Conservation (phyloP, 805 yeast species). For the Kazachstania psychrophila region DNA sequence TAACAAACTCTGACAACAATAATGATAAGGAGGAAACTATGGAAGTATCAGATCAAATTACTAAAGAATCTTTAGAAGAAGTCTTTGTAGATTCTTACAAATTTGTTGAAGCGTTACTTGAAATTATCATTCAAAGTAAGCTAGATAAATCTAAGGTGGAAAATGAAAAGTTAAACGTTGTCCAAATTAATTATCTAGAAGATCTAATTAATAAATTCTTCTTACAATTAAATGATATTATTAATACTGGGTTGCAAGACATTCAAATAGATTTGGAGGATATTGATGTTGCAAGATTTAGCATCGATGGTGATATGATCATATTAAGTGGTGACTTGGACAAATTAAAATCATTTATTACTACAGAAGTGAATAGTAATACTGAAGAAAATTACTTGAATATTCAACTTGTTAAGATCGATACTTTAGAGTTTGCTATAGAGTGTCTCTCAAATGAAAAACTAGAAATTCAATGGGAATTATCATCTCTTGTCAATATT, state of each 20-base stretch:
- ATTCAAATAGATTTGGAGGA: constrained; percentile 6
- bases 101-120: constrained; percentile 15
- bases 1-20: constrained; percentile 4
- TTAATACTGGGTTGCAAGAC: not conserved
- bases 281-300: constrained; percentile 8
- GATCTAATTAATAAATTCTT: constrained; percentile 12
- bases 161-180: constrained; percentile 6
- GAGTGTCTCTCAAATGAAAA: constrained; percentile 7
- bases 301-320: constrained; percentile 11
- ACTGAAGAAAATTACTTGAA: not conserved
- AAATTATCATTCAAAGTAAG: constrained; percentile 11
- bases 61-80: constrained; percentile 18
- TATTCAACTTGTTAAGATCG: constrained; percentile 12
- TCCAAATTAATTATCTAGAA: constrained; percentile 18
- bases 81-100: constrained; percentile 15
- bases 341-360: constrained; percentile 5
- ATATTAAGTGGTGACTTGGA: constrained; percentile 8
- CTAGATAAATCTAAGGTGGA: not conserved
- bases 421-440: constrained; percentile 13
- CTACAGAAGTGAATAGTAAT: not conserved
- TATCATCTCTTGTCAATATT: constrained; percentile 13
- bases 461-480: constrained; percentile 13
- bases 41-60: constrained; percentile 24
- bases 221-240: constrained; percentile 14
- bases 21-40: constrained; percentile 11